phyloP scores from a whole-genome alignment of 495 filamentous ascomycete species.

The Acidiella bohemica region DNA sequence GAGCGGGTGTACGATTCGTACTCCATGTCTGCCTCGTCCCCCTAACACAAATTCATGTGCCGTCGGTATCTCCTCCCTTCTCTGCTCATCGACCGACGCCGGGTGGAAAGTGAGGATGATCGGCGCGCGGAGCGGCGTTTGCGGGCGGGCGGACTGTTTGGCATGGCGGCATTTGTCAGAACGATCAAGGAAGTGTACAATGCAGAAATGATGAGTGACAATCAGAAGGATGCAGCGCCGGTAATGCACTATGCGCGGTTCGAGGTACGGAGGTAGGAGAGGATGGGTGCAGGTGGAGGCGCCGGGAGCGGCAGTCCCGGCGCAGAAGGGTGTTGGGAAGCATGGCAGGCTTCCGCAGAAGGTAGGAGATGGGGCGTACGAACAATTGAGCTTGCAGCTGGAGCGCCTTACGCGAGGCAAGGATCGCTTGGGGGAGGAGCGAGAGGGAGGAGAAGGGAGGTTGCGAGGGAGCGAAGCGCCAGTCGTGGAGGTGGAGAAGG shows the following conservation, averaged over 20 bases:
- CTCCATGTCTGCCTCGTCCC: neutral
- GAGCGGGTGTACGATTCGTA: slow-evolving; percentile 10
- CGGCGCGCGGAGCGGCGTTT: slow-evolving; percentile 2
- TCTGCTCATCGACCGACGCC: neutral
- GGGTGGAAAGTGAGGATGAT: neutral
- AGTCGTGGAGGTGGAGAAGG: too few relatives aligned
- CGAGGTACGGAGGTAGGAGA: neutral
- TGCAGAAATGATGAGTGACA: neutral
- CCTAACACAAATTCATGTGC: neutral
- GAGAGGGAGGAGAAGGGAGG: too few relatives aligned
- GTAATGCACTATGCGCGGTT: neutral
- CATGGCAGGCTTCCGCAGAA: slow-evolving; percentile 6
- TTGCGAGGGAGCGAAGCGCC: too few relatives aligned
- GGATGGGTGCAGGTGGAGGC: slow-evolving; percentile 1
- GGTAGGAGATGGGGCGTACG: slow-evolving; percentile 8
- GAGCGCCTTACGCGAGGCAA: too few relatives aligned
- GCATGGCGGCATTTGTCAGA: slow-evolving; percentile 19
- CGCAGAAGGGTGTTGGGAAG: slow-evolving; percentile 2
- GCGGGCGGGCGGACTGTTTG: slow-evolving; percentile 11
- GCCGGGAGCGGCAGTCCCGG: neutral
- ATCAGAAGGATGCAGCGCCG: neutral
- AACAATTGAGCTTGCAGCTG: slow-evolving; percentile 15
- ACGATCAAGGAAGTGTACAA: neutral
- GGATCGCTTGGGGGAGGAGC: too few relatives aligned
- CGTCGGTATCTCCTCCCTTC: too few relatives aligned